Evolutionary conservation across 1,139 yeast species (phyloP), one percentile per base, ranked within the genome.

Genomic region (Protomyces macrosporus): DNA sequence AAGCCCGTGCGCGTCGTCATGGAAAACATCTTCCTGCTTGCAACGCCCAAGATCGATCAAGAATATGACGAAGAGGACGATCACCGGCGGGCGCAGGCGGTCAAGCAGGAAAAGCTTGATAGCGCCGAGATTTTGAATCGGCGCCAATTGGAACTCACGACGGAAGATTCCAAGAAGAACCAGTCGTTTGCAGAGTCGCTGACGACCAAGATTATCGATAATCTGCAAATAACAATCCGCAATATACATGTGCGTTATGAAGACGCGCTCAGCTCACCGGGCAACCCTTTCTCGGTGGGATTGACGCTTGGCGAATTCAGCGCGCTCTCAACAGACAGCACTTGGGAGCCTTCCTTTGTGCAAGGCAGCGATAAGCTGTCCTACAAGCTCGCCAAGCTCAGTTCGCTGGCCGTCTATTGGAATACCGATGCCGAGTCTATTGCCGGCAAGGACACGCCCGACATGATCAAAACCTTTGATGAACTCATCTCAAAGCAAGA

Each of bases 171-270:
- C 55, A 78, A 82, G 34, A 77, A 79, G 67, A 86, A 86, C 72
- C 95, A 89, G 72, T 80, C 90, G 45, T 93, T 93, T 73, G 86
- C 96, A 3, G 97, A 91, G 70, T 86, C 93, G 53, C 78, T 95
- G 67, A 81, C 90, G 3, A 88, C 97, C 0, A 93, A 93, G 66
- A 86, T 93, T 68, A 87, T 93, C 48, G 98, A 95, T 74, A 95
- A 95, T 71, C 77, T 95, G 64, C 99, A 95, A 73, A 82, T 95
- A n/a, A 89, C 96, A 0, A 89, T 95, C 67, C 88, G 86, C 71
- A 90, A 90, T 71, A 93, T 95, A 66, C 98, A 95, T 74, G 75
- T 95, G 16, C 81, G 98, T 65, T 93, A 91, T 72, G 98, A 95
- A 72, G 98, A 95, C 75, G 82, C 79, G 57, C 69, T 68, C 7